phyloP scores from a whole-genome alignment of 2,329 filamentous ascomycete species.

The Cladosporium sp. region DNA sequence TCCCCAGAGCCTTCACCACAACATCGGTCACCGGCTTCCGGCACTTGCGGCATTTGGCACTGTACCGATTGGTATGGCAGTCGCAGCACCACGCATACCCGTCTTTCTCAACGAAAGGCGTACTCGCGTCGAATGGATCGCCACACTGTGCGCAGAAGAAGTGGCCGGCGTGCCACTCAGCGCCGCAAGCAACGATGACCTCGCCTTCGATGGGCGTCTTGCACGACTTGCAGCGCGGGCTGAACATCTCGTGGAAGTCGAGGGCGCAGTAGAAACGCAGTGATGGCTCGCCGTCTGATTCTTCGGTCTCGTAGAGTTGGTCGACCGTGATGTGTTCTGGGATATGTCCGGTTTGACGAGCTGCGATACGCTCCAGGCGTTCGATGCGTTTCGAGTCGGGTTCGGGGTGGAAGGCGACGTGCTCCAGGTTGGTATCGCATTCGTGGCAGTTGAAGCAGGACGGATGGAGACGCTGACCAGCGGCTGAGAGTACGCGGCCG shows the following conservation, averaged over 20 bases:
- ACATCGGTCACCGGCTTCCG: conserved; percentile 79
- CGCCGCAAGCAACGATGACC: conserved; percentile 85
- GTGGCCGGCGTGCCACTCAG: conserved; percentile 96
- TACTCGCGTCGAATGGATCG: conserved; percentile 63
- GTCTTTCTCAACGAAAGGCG: conserved; percentile 93
- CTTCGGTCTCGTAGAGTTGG: conserved; percentile 25
- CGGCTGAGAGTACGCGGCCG: conserved; percentile 82
- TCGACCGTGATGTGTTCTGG: conserved; percentile 62
- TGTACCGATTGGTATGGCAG: conserved; percentile 88
- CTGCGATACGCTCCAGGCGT: conserved; percentile 68
- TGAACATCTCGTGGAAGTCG: conserved; percentile 96
- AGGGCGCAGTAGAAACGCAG: conserved; percentile 93
- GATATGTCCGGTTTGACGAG: conserved; percentile 48
- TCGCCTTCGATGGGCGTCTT: conserved; percentile 94
- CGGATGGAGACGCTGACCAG: conserved; percentile 81
- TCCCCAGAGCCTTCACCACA: conserved; percentile 82
- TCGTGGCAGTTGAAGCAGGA: conserved; percentile 87
- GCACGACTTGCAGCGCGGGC: conserved; percentile 90
- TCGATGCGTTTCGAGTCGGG: conserved; percentile 67
- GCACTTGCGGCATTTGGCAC: conserved; percentile 84
- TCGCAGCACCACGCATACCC: conserved; percentile 95
- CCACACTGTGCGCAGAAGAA: conserved; percentile 99
- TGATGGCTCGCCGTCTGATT: conserved; percentile 62
- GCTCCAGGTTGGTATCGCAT: conserved; percentile 84
- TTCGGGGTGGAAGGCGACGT: conserved; percentile 93